Base-by-base conservation (phyloP, 257 asterid genomes). In the Linaria vulgaris region DNA sequence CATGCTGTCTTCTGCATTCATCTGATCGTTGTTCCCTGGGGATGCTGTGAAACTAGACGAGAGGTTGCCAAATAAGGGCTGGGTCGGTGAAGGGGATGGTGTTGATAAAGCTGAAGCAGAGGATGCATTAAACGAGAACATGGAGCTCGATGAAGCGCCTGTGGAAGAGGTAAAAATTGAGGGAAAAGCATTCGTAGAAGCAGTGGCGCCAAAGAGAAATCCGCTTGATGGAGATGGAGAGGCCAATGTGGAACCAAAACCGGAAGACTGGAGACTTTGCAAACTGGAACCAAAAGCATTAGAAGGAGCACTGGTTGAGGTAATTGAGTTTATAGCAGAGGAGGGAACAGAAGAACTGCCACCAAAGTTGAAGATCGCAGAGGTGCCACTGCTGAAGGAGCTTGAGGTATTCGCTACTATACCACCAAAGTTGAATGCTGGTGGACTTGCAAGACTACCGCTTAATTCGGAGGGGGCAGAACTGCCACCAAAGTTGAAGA, bases 1-100 rank as follows among this genome's bases (percentile, higher is more conserved):
- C 97, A 91, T 91, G 80, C 88, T 86, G 82, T 85, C 96, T 70
- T 91, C 96, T 23, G 81, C 76, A 65, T 52, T 78, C 95, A 85
- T 86, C 68, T 80, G 96, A 73, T 77, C 85, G 66, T 66, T 69
- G 61, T 82, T 88, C 49, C 77, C 87, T 6, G 82, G 68, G 41
- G 85, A 21, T 14, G 82, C 70, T 39, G 64, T 60, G 64, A 79
- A 73, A 49, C 74, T 76, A 61, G 73, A 43, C 8, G 63, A 20
- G 4, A 74, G 58, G 60, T 34, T 70, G 44, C 86, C 84, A 68
- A 82, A 80, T 41, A 64, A 38, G 41, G 41, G 41, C 41, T 34
- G 41, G 41, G 41, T 34, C 1, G 10, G 41, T 1, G 41, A 34
- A 1, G 41, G 41, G 10, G 78, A 25, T 50, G 72, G 72, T 22